Evolutionary conservation across 345 rosid genomes (phyloP).

Genomic region (Syzygium aqueum): DNA sequence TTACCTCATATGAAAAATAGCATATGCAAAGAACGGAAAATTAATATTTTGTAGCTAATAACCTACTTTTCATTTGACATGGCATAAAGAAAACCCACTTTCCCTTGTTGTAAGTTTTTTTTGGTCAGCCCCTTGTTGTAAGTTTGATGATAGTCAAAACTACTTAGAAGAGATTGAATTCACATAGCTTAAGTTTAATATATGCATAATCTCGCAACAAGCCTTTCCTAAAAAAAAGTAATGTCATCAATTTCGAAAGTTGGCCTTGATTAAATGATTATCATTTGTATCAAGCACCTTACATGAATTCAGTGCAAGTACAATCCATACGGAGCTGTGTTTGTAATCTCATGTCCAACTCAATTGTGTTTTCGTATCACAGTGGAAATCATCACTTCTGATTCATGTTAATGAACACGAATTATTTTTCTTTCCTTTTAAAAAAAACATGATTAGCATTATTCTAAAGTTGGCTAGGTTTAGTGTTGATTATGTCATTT

Average conservation of each 20-base stretch:
- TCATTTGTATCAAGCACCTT: not conserved
- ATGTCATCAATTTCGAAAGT: not conserved
- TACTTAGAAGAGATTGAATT: not conserved
- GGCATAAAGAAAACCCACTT: not conserved
- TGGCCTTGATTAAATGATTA: not conserved
- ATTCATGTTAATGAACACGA: not conserved
- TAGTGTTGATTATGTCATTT: not conserved
- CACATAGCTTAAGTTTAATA: not conserved
- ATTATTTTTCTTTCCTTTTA: not conserved
- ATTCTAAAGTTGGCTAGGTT: not conserved
- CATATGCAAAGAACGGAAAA: not conserved
- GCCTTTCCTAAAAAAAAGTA: not conserved
- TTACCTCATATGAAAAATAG: not conserved
- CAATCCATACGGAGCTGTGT: not conserved
- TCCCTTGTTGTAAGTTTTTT: not conserved
- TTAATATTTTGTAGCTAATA: not conserved
- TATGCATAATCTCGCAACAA: not conserved
- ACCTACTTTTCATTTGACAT: not conserved
- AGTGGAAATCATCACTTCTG: not conserved
- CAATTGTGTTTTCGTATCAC: not conserved
- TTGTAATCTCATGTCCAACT: not conserved
- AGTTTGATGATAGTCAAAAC: not conserved
- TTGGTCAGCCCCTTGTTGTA: not conserved
- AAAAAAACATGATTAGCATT: not conserved
- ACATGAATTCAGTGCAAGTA: not conserved